Evolutionary conservation across 139 green algal species (phyloP), one percentile per base, ranked within the genome.

Genomic region (Chlamydomonas sp.): DNA sequence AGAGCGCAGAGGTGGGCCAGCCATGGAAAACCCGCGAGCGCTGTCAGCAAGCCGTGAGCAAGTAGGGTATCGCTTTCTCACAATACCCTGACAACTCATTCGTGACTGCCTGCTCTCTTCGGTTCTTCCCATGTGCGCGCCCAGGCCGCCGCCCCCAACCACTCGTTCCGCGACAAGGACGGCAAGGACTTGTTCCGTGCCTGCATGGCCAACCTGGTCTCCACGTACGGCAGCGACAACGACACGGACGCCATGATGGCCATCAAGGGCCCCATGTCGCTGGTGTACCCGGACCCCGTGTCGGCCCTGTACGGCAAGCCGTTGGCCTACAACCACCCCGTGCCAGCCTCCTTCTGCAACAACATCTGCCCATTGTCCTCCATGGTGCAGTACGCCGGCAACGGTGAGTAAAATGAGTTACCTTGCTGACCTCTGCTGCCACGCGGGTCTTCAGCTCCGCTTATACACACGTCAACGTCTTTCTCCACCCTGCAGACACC

Each of bases 261-360:
- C 31, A 49, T 49, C 31, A 49, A 85, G 79, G 79, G 79, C 14
- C 79, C 79, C 79, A 66, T 85, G 3, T 85, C 79, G 1, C 66
- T 85, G 5, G 77, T 64, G 66, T 85, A 85, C 66, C 79, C 79
- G 0, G 79, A 85, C 64, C 49, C 79, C 1, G 64, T 85, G 9
- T 49, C 79, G 8, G 79, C 79, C 57, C 79, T 85, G 49, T 31
- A 14, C 2, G 79, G 79, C 49, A 12, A 16, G 15, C 2, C 64
- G 14, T 64, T 85, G 57, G 66, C 79, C 49, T 85, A 85, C 79
- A 85, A 77, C 79, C 79, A 85, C 57, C 66, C 79, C 57, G 79
- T 66, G 4, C 79, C 79, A 4, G 49, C 66, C n/a, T 49, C 79
- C n/a, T 85, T 74, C 66, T 85, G 79, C 79, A 85, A 85, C 79